Base-by-base conservation (phyloP, 805 yeast genomes). In the Cyberlindnera meyerae region DNA sequence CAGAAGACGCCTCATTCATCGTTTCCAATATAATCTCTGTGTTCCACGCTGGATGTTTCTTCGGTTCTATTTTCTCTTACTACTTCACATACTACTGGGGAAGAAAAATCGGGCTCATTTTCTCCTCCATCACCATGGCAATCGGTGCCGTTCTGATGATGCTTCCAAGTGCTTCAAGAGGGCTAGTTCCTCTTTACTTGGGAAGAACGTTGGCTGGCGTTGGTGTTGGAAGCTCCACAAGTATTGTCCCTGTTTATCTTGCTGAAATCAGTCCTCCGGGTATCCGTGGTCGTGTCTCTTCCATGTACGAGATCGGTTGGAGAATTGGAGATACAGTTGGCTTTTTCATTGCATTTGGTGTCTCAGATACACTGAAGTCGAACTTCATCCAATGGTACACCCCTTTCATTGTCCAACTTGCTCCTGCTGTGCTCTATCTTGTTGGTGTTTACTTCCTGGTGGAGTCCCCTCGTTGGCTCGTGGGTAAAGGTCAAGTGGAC, bases 181-280 rank as follows among this genome's bases (percentile, higher is more conserved):
- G 69, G 4, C 57, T 71, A 29, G 70, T 68, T 5, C 63, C 67
- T n/a, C 64, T 72, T 35, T 70, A 72, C 42, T 69, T 73, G 2
- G 80, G 80, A 11, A 61, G 81, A 44, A 68, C 68, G 11, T 39
- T 59, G 20, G 52, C 63, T 8, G 67, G 80, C 7, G 29, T 75
- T 8, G 77, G 77, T 18, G 70, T 72, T 34, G 80, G 80, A 3
- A 67, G 69, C 11, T 61, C 73, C 27, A 63, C 77, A 1, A 65
- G 66, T 50, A 54, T 72, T 39, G 73, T 73, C 1, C 77, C 77
- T 5, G 62, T 70, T 27, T 71, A 67, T 40, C 58, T 71, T 8
- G 58, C 69, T 4, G 75, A 71, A 39, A 62, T 64, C 17, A 54
- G 68, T 4, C 74, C 75, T 3, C 60, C 72, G 5, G 55, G 65